These are phyloP conservation scores for Populus deltoides DNA, from an alignment of 345 rosid genomes.

Conservation along the genomic window DNA sequence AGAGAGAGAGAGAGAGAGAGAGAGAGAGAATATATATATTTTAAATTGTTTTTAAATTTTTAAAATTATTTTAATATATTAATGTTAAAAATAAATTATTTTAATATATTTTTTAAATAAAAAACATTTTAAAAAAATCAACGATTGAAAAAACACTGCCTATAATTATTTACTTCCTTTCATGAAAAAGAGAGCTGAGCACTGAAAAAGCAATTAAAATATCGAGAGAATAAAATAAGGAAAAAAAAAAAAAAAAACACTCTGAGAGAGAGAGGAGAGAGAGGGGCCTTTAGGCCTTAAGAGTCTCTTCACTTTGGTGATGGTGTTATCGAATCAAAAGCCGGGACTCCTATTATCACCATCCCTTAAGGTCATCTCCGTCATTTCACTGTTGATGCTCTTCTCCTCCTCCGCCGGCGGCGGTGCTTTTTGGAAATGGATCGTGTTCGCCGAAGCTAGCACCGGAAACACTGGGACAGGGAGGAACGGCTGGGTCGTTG, in stretches of 20 bases:
- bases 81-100: too few relatives aligned
- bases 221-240: not conserved
- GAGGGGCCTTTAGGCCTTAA: not conserved
- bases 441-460: slow-evolving; percentile 45
- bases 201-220: not conserved
- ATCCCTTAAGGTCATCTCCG: not conserved
- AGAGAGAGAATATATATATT: too few relatives aligned
- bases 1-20: too few relatives aligned
- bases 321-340: slow-evolving; percentile 32
- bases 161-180: not conserved
- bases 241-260: not conserved
- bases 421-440: slow-evolving; percentile 37
- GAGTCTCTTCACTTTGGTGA: slow-evolving; percentile 35
- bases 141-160: not conserved
- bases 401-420: slow-evolving; percentile 36
- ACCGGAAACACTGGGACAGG: slow-evolving; percentile 31
- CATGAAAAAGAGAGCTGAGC: not conserved
- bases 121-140: too few relatives aligned
- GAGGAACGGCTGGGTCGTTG: slow-evolving; percentile 10
- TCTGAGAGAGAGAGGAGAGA: not conserved
- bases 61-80: too few relatives aligned
- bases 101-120: too few relatives aligned
- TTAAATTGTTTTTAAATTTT: too few relatives aligned
- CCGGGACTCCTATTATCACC: not conserved
- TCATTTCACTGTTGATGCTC: slow-evolving; percentile 40